Evolutionary conservation across 768 basidiomycete species (phyloP).

Genomic region (Astraeus odoratus): DNA sequence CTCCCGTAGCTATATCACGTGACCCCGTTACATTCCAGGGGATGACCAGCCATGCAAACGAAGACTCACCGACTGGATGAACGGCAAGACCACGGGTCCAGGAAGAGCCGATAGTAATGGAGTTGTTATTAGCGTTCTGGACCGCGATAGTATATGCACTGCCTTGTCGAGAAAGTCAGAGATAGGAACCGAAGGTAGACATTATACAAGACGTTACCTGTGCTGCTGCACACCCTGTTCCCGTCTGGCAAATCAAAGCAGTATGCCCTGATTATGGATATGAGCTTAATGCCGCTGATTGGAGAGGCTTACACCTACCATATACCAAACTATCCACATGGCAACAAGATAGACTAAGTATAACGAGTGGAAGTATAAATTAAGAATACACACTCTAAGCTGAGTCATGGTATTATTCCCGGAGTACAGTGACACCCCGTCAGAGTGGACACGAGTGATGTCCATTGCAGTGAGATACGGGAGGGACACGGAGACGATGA

Average conservation of each 20-base stretch:
- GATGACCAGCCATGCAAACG: background rate
- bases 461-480: conserved; percentile 64
- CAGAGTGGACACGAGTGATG: conserved; percentile 53
- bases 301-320: conserved; percentile 38
- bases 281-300: conserved; percentile 5
- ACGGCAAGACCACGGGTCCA: conserved; percentile 74
- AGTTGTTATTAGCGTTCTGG: conserved; percentile 27
- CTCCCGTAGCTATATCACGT: conserved; percentile 34
- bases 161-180: conserved; percentile 24
- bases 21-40: conserved; percentile 2
- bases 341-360: background rate
- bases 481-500: conserved; percentile 65
- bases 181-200: conserved; percentile 1
- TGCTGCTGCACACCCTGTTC: conserved; percentile 34
- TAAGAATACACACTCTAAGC: conserved; percentile 44
- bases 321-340: conserved; percentile 53
- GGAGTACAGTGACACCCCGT: conserved; percentile 13
- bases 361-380: conserved; percentile 1
- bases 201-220: conserved; percentile 28
- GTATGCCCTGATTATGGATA: conserved; percentile 41
- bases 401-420: conserved; percentile 31
- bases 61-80: conserved; percentile 62
- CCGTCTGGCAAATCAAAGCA: conserved; percentile 45
- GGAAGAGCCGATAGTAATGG: conserved; percentile 38
- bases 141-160: conserved; percentile 50